Base-by-base conservation (phyloP, 108 stramenopile genomes). In the Cyclostephanos invisitatus region DNA sequence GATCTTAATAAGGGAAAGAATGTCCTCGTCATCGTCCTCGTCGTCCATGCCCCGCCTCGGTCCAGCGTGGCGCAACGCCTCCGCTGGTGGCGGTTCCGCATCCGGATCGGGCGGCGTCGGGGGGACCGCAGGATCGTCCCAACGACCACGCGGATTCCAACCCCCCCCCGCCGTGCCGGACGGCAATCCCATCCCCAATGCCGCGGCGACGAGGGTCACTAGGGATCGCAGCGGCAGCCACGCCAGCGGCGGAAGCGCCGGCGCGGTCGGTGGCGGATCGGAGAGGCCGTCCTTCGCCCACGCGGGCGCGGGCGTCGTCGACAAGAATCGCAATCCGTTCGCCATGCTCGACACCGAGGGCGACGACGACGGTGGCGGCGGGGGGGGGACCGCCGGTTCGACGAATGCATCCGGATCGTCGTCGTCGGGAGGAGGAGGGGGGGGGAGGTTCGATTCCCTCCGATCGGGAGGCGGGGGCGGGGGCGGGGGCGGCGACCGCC, bases 151-250 rank as follows among this genome's bases (percentile, higher is more conserved):
- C 47, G 89, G 88, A 0, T 90, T 93, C 67, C 91, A 93, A 69
- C 91, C 91, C 5, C 91, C 91, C 15, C 91, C 91, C 44, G 78
- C 89, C 18, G 89, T 88, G 14, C 70, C 79, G 11, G 76, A 80
- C 57, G 57, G 47, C 40, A 47, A 57, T 44, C 24, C 49, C 24
- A 0, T 2, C 7, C 22, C 8, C 14, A 22, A 11, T 73, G 64
- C 7, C 76, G 67, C 20, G 42, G 68, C 14, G 68, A 78, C 76
- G 47, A 69, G 59, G 14, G 38, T 22, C 8, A 82, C 80, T 15
- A 48, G 57, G 20, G 83, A 80, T 8, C 72, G 80, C 5, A 64
- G 50, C 54, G 51, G 78, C 44, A 61, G 25, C 40, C 36, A 70
- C 62, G 40, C 67, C 67, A 53, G 73, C 46, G 49, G 69, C n/a